Conservation (phyloP, 768 basidiomycete species). For the Tylopilus vinaceipallidus region DNA sequence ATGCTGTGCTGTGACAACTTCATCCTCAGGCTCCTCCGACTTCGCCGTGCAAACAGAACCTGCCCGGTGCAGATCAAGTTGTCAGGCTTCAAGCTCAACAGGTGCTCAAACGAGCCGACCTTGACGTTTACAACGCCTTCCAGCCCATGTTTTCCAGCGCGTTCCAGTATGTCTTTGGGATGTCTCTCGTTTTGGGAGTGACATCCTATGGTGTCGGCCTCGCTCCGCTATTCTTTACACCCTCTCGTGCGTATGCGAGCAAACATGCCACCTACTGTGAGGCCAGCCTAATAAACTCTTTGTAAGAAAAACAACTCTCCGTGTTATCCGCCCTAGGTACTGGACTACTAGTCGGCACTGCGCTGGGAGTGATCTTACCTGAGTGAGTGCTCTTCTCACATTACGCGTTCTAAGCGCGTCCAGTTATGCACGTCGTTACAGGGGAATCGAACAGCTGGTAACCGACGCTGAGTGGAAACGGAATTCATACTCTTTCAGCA, state of each 20-base stretch:
- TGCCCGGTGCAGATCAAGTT: background rate
- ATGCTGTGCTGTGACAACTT: no score
- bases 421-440: constrained; percentile 27
- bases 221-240: constrained; percentile 69
- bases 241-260: constrained; percentile 51
- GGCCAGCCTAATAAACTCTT: constrained; percentile 27
- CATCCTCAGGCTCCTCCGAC: no score
- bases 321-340: constrained; percentile 62
- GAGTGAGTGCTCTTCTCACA: constrained; percentile 58
- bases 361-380: constrained; percentile 88
- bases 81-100: no score
- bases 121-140: background rate
- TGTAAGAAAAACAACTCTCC: constrained; percentile 44
- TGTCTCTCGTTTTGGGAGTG: constrained; percentile 61
- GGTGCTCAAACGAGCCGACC: background rate
- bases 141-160: constrained; percentile 23
- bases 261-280: constrained; percentile 6
- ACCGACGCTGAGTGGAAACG: constrained; percentile 32
- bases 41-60: background rate
- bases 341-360: constrained; percentile 86
- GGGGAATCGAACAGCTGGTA: constrained; percentile 69
- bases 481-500: constrained; percentile 46
- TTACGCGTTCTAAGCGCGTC: background rate
- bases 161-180: constrained; percentile 29
- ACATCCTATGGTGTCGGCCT: constrained; percentile 70